phyloP scores from a whole-genome alignment of 306 rosid genomes.

The Cicer chorassanicum region DNA sequence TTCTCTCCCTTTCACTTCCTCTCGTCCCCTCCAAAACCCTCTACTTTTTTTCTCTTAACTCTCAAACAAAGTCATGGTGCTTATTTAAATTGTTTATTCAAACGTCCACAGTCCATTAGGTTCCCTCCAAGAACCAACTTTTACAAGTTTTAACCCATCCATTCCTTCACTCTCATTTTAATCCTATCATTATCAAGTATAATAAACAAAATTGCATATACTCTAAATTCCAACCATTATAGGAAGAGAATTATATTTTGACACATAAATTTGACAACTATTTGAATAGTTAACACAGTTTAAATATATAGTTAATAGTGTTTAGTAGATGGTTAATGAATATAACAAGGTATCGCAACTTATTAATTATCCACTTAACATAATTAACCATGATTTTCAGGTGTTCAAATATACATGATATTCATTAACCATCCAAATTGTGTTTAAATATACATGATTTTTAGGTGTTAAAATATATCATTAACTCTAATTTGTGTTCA shows the following conservation, averaged over 20 bases:
- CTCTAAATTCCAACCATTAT: background rate
- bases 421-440: too few relatives aligned
- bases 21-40: background rate
- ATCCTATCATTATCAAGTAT: slow-evolving; percentile 7
- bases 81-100: background rate
- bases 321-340: too few relatives aligned
- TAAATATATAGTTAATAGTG: too few relatives aligned
- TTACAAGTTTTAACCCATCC: slow-evolving; percentile 10
- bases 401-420: too few relatives aligned
- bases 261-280: too few relatives aligned
- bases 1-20: background rate
- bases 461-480: too few relatives aligned
- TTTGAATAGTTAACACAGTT: too few relatives aligned
- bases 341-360: too few relatives aligned
- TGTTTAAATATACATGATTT: too few relatives aligned
- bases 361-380: too few relatives aligned
- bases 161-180: slow-evolving; percentile 4
- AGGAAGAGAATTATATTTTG: background rate
- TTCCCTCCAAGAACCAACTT: slow-evolving; percentile 8
- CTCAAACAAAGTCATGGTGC: background rate
- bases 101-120: background rate
- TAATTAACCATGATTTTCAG: too few relatives aligned
- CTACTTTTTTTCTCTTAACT: background rate
- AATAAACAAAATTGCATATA: slow-evolving; percentile 26
- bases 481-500: too few relatives aligned